Conservation (phyloP, 2,329 filamentous ascomycete species). For the Aspergillus persii region DNA sequence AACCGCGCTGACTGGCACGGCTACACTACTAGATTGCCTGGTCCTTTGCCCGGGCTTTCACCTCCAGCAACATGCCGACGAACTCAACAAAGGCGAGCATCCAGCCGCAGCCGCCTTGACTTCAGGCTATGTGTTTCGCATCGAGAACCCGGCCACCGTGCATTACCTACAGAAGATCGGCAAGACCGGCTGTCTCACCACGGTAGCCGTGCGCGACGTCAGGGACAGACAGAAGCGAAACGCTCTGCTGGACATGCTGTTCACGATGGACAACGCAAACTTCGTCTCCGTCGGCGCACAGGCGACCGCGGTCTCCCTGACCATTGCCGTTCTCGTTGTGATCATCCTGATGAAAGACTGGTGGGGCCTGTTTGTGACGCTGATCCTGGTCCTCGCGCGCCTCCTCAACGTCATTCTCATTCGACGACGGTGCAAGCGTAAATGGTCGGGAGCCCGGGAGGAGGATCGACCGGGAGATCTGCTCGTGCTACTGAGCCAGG, state of each 20-base stretch:
- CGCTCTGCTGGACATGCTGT: not conserved
- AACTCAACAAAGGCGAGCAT: no score
- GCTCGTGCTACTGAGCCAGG: constrained; percentile 4
- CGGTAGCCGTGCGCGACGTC: not conserved
- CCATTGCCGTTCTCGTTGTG: not conserved
- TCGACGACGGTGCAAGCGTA: not conserved
- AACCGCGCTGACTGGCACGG: not conserved
- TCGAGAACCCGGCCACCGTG: constrained; percentile 5
- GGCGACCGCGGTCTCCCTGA: not conserved
- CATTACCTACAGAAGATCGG: constrained; percentile 1
- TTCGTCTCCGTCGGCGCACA: not conserved
- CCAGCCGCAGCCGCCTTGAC: no score
- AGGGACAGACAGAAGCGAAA: not conserved
- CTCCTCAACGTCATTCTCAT: not conserved
- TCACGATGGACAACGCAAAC: not conserved
- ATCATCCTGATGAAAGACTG: not conserved
- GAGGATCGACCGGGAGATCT: not conserved
- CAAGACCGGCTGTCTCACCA: not conserved
- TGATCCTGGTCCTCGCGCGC: not conserved
- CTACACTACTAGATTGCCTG: not conserved
- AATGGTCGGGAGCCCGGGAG: not conserved
- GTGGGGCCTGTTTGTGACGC: not conserved
- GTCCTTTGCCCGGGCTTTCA: no score
- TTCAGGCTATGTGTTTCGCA: constrained; percentile 27
- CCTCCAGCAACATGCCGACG: no score